Base-by-base conservation (phyloP, 768 basidiomycete genomes). In the Suillus tomentosus region DNA sequence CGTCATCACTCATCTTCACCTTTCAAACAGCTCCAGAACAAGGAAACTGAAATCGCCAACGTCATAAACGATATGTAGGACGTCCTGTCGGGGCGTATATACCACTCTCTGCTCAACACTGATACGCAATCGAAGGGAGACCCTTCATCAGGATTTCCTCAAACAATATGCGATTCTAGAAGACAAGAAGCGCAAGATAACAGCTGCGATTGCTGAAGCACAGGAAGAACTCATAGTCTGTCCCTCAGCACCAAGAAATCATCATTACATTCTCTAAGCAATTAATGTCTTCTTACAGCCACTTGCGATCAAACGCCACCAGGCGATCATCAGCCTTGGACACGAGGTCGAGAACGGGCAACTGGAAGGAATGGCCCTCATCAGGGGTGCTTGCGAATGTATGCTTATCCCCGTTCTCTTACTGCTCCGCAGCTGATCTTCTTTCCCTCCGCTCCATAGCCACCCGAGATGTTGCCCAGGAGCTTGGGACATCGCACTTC, bases 231-330 rank as follows among this genome's bases (percentile, higher is more conserved):
- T 76, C 17, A 66, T 77, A 64, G 74, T 77, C 14, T 42, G 69
- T 58, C 27, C 17, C 31, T 58, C 27, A 58, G 10, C 57, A 6
- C 19, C 22, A n/a, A 53, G 22, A 34, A 15, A 2, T 4, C 19
- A 47, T 51, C 10, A 9, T 15, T 31, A 11, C 31, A n/a, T 58
- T 60, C 13, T 42, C 57, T 42, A 42, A 58, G 17, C 3, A 42
- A 42, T 11, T 36, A 45, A 7, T n/a, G 43, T 56, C 17, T 0
- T 36, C 34, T 36, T 37, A n/a, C 43, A 76, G 74, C 54, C 74
- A 1, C 42, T 76, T 9, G 72, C 74, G 0, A 68, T 77, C 40
- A 66, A 67, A 45, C 66, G 69, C 61, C 76, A 76, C 43, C 76
- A 74, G n/a, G 68, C 69, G 14, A 64, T 60, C 7, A 51, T 76